These are phyloP conservation scores for Teunomyces gatunensis DNA, from an alignment of 805 yeast genomes.

Conservation along the genomic window DNA sequence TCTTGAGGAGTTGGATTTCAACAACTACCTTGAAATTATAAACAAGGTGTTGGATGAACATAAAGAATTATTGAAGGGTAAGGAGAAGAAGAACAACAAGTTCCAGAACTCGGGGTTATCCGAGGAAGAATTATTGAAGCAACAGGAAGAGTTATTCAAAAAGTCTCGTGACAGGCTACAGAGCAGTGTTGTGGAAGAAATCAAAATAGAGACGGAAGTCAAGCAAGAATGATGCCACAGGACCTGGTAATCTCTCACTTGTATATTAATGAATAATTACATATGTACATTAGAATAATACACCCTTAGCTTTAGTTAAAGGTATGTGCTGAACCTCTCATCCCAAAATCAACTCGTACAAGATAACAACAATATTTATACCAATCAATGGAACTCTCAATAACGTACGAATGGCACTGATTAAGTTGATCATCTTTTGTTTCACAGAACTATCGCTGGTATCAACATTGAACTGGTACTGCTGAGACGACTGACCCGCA, in stretches of 20 bases:
- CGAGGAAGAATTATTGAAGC: constrained; percentile 87
- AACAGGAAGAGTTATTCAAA: constrained; percentile 90
- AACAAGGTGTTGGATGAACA: constrained; percentile 80
- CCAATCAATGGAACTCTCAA: constrained; percentile 72
- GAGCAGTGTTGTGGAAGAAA: constrained; percentile 17
- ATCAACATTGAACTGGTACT: constrained; percentile 45
- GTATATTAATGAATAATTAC: constrained; percentile 5
- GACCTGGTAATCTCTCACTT: constrained; percentile 1
- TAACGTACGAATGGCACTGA: constrained; percentile 72
- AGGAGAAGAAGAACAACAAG: constrained; percentile 88
- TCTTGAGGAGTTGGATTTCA: constrained; percentile 80
- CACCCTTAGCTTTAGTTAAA: neutral
- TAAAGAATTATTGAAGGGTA: constrained; percentile 81
- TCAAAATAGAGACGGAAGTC: constrained; percentile 11
- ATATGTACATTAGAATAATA: constrained; percentile 5
- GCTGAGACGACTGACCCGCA: constrained; percentile 14
- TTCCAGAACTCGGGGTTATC: constrained; percentile 88
- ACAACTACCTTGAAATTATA: constrained; percentile 77
- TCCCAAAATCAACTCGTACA: constrained; percentile 70
- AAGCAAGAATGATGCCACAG: neutral
- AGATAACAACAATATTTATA: constrained; percentile 60
- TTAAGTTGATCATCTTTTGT: constrained; percentile 58
- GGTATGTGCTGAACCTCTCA: constrained; percentile 20
- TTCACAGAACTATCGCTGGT: constrained; percentile 45
- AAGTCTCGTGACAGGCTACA: constrained; percentile 67